A percentile compares a stretch with the other conserved stretches of the same genome.
Conservation (phyloP, 1,284 basidiomycete species). For the Ceratobasidium sp. region DNA sequence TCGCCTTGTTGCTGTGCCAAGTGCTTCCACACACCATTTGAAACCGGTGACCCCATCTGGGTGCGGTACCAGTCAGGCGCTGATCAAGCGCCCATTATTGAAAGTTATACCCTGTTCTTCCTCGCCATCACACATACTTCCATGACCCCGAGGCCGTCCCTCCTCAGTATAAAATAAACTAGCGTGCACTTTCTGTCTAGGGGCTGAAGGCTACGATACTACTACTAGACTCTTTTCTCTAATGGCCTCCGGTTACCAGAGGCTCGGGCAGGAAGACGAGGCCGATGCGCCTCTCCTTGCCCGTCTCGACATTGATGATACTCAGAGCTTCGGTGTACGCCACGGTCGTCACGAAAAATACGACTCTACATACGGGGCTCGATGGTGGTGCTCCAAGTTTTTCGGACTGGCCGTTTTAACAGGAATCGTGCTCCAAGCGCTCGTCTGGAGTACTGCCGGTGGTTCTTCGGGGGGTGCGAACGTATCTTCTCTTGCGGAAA, state of each 20-base stretch:
- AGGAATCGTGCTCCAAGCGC: conserved; percentile 15
- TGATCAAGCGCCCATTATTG: too few relatives aligned
- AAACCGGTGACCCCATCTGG: too few relatives aligned
- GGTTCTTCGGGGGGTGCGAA: neutral
- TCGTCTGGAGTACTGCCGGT: conserved; percentile 1
- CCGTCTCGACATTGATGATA: conserved; percentile 50
- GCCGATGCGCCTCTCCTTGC: conserved; percentile 14
- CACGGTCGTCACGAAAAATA: neutral
- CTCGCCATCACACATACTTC: too few relatives aligned
- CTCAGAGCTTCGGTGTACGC: conserved; percentile 51
- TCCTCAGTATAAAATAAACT: too few relatives aligned
- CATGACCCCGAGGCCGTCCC: too few relatives aligned
- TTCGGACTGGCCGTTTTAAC: conserved; percentile 10
- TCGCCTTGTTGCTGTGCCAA: too few relatives aligned
- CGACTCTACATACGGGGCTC: neutral
- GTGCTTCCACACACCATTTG: too few relatives aligned
- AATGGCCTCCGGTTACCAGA: conserved; percentile 10
- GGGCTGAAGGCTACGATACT: neutral
- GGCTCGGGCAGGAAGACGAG: conserved; percentile 14
- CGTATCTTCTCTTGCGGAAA: neutral
- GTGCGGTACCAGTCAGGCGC: too few relatives aligned
- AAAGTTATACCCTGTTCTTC: too few relatives aligned
- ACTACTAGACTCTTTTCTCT: neutral
- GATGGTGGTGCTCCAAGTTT: conserved; percentile 6
- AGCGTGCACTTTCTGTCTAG: too few relatives aligned